These are phyloP conservation scores for Aspergillus carbonarius DNA, from an alignment of 2,329 filamentous ascomycete genomes.

Conservation along the genomic window DNA sequence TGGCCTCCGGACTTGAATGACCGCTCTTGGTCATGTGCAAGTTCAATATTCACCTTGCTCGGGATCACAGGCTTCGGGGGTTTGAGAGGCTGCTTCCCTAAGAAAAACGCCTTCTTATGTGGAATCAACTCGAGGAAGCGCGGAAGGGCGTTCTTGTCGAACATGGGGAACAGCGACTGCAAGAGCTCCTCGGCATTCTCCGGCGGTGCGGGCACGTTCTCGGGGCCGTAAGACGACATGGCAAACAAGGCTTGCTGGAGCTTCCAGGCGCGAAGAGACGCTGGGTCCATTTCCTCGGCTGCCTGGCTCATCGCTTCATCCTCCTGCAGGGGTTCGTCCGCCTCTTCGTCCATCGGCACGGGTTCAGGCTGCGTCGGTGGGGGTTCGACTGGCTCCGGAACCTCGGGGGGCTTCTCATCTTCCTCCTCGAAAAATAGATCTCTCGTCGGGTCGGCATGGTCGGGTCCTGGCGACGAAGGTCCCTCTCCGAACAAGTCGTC, in stretches of 20 bases:
- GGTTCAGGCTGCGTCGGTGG: slow-evolving; percentile 15
- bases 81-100: slow-evolving; percentile 75
- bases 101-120: slow-evolving; percentile 73
- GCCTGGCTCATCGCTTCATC: slow-evolving; percentile 28
- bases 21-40: slow-evolving; percentile 83
- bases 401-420: slow-evolving; percentile 19
- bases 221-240: slow-evolving; percentile 51
- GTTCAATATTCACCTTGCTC: slow-evolving; percentile 83
- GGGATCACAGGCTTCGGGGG: slow-evolving; percentile 79
- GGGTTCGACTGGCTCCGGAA: background rate
- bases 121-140: slow-evolving; percentile 82
- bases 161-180: slow-evolving; percentile 77
- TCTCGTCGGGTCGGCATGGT: slow-evolving; percentile 30
- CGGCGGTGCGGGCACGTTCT: slow-evolving; percentile 65
- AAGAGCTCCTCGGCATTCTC: slow-evolving; percentile 74
- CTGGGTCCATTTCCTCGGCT: slow-evolving; percentile 44
- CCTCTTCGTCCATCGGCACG: slow-evolving; percentile 28
- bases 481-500: slow-evolving; percentile 52
- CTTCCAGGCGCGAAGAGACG: slow-evolving; percentile 44
- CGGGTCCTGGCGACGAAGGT: slow-evolving; percentile 34
- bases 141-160: slow-evolving; percentile 71
- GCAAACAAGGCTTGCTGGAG: slow-evolving; percentile 49
- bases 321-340: slow-evolving; percentile 26
- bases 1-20: slow-evolving; percentile 73
- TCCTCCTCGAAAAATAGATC: slow-evolving; percentile 36